phyloP scores from a whole-genome alignment of 2,329 filamentous ascomycete species.

The Xylaria multiplex region DNA sequence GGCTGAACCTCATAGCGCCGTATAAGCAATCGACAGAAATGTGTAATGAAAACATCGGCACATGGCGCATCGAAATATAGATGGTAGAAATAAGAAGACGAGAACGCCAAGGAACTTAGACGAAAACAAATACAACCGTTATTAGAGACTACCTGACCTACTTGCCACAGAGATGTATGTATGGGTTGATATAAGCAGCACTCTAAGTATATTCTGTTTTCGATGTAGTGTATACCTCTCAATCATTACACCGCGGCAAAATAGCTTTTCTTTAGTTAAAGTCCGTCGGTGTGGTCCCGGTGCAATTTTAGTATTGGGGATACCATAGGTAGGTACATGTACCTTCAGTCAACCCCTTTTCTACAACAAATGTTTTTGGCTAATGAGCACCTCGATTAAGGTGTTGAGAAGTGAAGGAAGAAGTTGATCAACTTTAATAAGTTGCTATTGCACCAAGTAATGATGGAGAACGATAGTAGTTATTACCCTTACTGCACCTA shows the following conservation, averaged over 20 bases:
- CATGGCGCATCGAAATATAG: not conserved
- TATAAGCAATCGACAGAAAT: not conserved
- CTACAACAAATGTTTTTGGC: not conserved
- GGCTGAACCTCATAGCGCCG: too few relatives aligned
- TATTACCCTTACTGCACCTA: too few relatives aligned
- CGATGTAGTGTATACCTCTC: constrained; percentile 1
- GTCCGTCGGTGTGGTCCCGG: constrained; percentile 38
- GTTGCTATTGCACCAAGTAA: not conserved
- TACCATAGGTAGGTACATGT: not conserved
- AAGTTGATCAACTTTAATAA: constrained; percentile 7
- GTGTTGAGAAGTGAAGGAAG: not conserved
- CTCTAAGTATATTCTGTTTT: not conserved
- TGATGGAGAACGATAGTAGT: too few relatives aligned
- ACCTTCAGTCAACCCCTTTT: constrained; percentile 7
- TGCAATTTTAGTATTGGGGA: constrained; percentile 26
- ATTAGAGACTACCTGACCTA: not conserved
- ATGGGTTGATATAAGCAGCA: not conserved
- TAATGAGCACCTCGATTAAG: not conserved
- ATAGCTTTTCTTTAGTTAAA: constrained; percentile 19
- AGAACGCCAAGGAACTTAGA: too few relatives aligned
- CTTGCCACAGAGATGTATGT: not conserved
- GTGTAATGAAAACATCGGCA: not conserved
- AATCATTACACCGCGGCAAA: constrained; percentile 5
- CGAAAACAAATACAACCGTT: not conserved
- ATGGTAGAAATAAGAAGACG: not conserved